phyloP scores from a whole-genome alignment of 1,139 yeast species.

The Keqinozyma sinolaborantium region DNA sequence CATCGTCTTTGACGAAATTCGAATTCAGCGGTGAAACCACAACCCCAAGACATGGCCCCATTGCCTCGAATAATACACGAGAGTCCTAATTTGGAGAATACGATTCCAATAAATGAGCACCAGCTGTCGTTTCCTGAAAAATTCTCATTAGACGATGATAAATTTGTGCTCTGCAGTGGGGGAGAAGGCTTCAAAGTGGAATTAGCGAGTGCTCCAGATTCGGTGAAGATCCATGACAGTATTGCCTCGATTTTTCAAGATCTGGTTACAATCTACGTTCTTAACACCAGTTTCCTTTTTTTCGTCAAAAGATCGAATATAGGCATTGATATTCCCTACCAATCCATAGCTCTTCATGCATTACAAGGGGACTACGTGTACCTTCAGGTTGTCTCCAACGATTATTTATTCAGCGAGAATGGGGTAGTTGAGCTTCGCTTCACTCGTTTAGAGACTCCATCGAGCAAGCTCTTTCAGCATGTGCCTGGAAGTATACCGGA shows the following conservation, averaged over 20 bases:
- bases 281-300: constrained; percentile 33
- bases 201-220: constrained; percentile 15
- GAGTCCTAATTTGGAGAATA: constrained; percentile 41
- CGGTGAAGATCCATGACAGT: no score
- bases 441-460: no score
- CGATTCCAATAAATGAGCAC: constrained; percentile 30
- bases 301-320: constrained; percentile 26
- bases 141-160: constrained; percentile 40
- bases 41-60: constrained; percentile 13
- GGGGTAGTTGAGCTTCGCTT: constrained; percentile 1
- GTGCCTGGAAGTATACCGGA: constrained; percentile 7
- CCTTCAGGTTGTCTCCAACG: constrained; percentile 29
- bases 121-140: constrained; percentile 39
- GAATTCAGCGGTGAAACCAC: no score
- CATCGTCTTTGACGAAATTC: no score
- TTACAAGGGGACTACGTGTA: constrained; percentile 25
- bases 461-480: neutral
- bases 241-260: no score
- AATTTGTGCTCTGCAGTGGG: constrained; percentile 40
- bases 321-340: constrained; percentile 43
- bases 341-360: constrained; percentile 36
- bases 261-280: constrained; percentile 32
- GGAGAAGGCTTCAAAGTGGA: constrained; percentile 18
- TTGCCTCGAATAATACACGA: constrained; percentile 23
- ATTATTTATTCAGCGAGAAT: constrained; percentile 2